A percentile compares a stretch with the other conserved stretches of the same genome.
phyloP scores from a whole-genome alignment of 2,329 filamentous ascomycete genomes.

The Phialemonium atrogriseum region DNA sequence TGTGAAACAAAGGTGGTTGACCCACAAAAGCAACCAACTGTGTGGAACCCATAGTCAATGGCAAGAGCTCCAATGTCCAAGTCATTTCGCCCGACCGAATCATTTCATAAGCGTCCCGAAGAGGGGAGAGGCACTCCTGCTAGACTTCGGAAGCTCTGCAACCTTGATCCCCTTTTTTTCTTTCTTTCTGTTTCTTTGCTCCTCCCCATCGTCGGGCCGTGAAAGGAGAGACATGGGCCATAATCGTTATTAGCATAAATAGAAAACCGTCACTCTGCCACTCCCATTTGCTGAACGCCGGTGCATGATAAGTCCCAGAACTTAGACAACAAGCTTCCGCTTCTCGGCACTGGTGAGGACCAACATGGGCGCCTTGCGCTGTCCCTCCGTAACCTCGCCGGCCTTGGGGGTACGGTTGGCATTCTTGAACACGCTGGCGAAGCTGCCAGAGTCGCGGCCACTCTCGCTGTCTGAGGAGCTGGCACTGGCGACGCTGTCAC shows the following conservation, averaged over 20 bases:
- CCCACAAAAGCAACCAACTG: not conserved
- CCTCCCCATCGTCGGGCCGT: conserved; percentile 1
- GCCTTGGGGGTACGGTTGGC: conserved; percentile 45
- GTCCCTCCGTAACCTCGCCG: conserved; percentile 47
- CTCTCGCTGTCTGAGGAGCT: conserved; percentile 44
- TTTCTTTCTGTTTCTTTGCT: too few relatives aligned
- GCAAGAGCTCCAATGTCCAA: not conserved
- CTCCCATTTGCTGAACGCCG: not conserved
- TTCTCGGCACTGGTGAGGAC: conserved; percentile 86
- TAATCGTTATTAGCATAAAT: conserved; percentile 4
- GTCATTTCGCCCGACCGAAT: not conserved
- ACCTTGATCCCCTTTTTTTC: too few relatives aligned
- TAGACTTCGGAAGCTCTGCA: too few relatives aligned
- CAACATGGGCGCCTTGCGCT: conserved; percentile 78
- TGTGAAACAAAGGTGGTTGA: too few relatives aligned
- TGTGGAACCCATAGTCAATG: not conserved
- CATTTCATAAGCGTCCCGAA: not conserved
- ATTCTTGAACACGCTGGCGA: conserved; percentile 59
- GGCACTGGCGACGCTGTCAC: conserved; percentile 55
- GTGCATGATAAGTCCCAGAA: not conserved
- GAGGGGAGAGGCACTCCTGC: not conserved
- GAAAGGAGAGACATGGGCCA: conserved; percentile 2
- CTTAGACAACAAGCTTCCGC: conserved; percentile 56
- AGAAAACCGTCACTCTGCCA: conserved; percentile 1
- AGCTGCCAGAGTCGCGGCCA: conserved; percentile 48